Base-by-base conservation (phyloP, 1,284 basidiomycete genomes). In the Tilletiaria anomala region DNA sequence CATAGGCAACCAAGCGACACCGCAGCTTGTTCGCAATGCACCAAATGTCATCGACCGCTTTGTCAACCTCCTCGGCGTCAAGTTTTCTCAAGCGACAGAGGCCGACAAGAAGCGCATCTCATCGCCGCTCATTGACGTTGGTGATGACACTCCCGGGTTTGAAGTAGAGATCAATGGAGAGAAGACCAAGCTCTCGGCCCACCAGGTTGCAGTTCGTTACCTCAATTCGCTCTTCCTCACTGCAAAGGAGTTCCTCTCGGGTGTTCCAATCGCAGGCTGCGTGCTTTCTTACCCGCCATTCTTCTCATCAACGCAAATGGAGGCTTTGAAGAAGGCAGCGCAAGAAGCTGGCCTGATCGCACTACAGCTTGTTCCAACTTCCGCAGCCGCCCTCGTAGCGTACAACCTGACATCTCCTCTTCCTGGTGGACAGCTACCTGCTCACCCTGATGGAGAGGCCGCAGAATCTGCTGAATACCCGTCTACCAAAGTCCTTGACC, bases 41-140 rank as follows among this genome's bases (percentile, higher is more conserved):
- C 75, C 80, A 65, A 97, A 97, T 70, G 93, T 89, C 26, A 89
- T 97, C 61, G 80, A 80, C 39, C 82, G 82, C 8, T 97, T 97
- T 74, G 76, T 89, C 37, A 88, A 94, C 69, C 73, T 96, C 8
- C 74, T 97, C 31, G 91, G 93, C 40, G 86, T 86, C 73, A 83
- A 80, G 59, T 85, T 82, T 68, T 79, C 79, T 24, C 79, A 83
- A 53, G 73, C 84, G 43, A 70, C 76, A n/a, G 73, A 54, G n/a
- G 46, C 75, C 53, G 73, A 63, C 75, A 77, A 11, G 86, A 38
- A 75, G 87, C 43, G 77, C 80, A 58, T 78, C 58, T 82, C 88
- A 4, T 83, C 87, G 1, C 88, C 88, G 73, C 81, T 80, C 48
- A 83, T 94, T 44, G 75, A 83, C 58, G 47, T 57, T 45, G 26